A percentile compares a stretch with the other conserved stretches of the same genome.
These are phyloP conservation scores for Jimgerdemannia flammicorona DNA, from an alignment of 192 early-diverging fungal species.

Conservation along the genomic window DNA sequence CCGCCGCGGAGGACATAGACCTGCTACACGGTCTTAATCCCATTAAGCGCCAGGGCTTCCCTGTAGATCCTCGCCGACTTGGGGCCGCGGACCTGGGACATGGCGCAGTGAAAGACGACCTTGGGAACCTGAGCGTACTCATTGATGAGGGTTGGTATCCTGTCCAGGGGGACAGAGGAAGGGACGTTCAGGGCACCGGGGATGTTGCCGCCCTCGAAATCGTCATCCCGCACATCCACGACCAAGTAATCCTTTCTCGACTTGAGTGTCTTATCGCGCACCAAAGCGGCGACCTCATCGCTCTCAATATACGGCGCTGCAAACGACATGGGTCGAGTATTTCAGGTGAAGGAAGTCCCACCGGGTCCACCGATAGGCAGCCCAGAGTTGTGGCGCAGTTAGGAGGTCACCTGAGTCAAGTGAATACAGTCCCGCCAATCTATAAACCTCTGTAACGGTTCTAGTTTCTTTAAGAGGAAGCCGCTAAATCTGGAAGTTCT, in stretches of 20 bases:
- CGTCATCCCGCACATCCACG: slow-evolving; percentile 69
- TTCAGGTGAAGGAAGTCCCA: background rate
- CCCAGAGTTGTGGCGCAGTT: background rate
- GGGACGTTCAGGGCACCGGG: slow-evolving; percentile 73
- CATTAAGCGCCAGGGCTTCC: slow-evolving; percentile 34
- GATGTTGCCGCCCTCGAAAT: slow-evolving; percentile 74
- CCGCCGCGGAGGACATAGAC: slow-evolving; percentile 63
- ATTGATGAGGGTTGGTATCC: slow-evolving; percentile 36
- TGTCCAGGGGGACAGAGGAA: slow-evolving; percentile 50
- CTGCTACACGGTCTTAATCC: slow-evolving; percentile 17
- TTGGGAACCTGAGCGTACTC: slow-evolving; percentile 55
- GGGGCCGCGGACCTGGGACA: slow-evolving; percentile 81
- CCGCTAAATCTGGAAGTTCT: too few species aligned
- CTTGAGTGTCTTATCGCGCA: slow-evolving; percentile 50
- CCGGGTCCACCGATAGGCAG: background rate
- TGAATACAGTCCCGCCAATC: too few species aligned
- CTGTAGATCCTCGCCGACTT: slow-evolving; percentile 64
- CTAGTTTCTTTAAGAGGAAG: too few species aligned
- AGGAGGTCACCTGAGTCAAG: too few species aligned
- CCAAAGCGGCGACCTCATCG: slow-evolving; percentile 45
- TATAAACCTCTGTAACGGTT: too few species aligned
- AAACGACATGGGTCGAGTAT: slow-evolving; percentile 2
- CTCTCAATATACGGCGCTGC: slow-evolving; percentile 34
- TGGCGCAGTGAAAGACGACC: slow-evolving; percentile 83
- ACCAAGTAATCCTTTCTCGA: slow-evolving; percentile 69